Evolutionary conservation across 805 yeast genomes (phyloP), one percentile per base, ranked within the genome.

Genomic region (Nakazawaea ambrosiae): DNA sequence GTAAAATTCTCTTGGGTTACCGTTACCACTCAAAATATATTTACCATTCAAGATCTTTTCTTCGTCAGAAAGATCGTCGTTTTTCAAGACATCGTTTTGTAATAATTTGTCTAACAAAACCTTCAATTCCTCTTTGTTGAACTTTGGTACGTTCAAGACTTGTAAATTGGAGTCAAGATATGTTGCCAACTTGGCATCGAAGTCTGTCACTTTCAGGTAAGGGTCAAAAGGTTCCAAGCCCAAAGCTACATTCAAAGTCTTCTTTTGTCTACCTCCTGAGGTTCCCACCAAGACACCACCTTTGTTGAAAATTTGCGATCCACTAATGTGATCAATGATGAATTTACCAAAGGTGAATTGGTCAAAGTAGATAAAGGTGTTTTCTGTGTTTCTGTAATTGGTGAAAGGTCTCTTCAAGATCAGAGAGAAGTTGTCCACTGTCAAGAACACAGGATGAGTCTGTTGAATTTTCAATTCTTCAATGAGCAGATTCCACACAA

Each of bases 341-440:
- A 71, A 65, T 38, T 68, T 68, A 10, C 81, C 78, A 16, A 86
- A 50, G 54, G 84, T 88, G 32, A 88, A 68, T 20, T 80, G 71
- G 17, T 68, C 65, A 42, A 78, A 66, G 47, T 75, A 75, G 39
- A 88, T 70, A 8, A 68, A 68, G 28, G 61, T 55, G 59, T 78
- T 76, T 18, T 73, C 63, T 1, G 68, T 57, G 50, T 78, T 70
- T 48, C 73, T 70, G 61, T 88, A 86, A 28, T 61, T 66, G 7
- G 95, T 73, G 36, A 58, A 57, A 5, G 82, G 68, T 22, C 60
- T 50, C 27, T 77, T 70, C 10, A 77, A 55, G 40, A 85, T 58
- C 3, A 78, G 75, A 42, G 85, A 78, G 51, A 86, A 68, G 51
- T 83, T 78, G 55, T 88, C 97, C 30, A 87, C 67, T 3, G 94